These are phyloP conservation scores for Morella rubra DNA, from an alignment of 306 rosid genomes.

Conservation along the genomic window DNA sequence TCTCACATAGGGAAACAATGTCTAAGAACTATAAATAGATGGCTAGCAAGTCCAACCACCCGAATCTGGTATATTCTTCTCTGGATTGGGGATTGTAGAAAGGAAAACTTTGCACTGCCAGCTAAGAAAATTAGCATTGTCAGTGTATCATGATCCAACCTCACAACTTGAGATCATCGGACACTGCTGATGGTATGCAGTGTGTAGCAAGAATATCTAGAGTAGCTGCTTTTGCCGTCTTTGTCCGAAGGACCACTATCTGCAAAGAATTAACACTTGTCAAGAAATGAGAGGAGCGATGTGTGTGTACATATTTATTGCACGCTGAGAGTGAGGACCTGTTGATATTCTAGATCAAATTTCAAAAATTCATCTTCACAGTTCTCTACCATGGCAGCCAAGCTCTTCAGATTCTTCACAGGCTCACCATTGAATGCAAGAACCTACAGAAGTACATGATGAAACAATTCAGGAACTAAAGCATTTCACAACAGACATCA, in stretches of 20 bases:
- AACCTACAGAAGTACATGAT: slow-evolving; percentile 46
- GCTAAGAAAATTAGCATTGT: slow-evolving; percentile 23
- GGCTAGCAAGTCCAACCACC: slow-evolving; percentile 26
- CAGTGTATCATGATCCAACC: slow-evolving; percentile 20
- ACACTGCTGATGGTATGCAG: slow-evolving; percentile 86
- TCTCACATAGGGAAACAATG: slow-evolving; percentile 17
- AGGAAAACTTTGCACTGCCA: background rate
- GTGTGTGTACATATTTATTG: background rate
- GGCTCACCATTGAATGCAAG: slow-evolving; percentile 83
- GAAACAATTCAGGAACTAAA: background rate
- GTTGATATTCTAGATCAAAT: slow-evolving; percentile 83
- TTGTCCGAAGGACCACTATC: slow-evolving; percentile 76
- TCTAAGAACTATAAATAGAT: slow-evolving; percentile 22
- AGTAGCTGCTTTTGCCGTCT: slow-evolving; percentile 80
- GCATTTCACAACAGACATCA: background rate
- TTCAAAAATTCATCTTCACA: slow-evolving; percentile 76
- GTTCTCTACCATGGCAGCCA: slow-evolving; percentile 89
- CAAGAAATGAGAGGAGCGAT: slow-evolving; percentile 9
- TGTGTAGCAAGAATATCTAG: slow-evolving; percentile 80
- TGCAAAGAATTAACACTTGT: slow-evolving; percentile 33
- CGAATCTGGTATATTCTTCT: slow-evolving; percentile 30
- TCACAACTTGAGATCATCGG: slow-evolving; percentile 82
- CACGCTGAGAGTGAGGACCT: slow-evolving; percentile 48
- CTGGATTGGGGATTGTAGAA: background rate
- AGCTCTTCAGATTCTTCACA: slow-evolving; percentile 77